phyloP scores from a whole-genome alignment of 2,329 filamentous ascomycete species.

The Blastomyces percursus region DNA sequence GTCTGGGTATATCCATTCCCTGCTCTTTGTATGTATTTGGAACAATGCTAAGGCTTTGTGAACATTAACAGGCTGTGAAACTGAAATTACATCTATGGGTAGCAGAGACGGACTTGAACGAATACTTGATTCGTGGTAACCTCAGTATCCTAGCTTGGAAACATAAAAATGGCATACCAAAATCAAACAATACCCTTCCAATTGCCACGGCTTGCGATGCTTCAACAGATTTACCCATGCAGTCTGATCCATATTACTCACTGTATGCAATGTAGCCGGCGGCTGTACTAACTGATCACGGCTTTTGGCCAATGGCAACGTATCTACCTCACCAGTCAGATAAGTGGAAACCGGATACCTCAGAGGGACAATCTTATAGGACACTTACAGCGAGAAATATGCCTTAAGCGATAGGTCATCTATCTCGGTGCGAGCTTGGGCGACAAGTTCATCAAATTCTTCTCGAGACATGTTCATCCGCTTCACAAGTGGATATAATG shows the following conservation, averaged over 20 bases:
- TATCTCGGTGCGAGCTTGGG: slow-evolving; percentile 30
- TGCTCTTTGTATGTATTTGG: neutral
- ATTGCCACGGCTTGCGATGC: neutral
- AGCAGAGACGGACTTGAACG: neutral
- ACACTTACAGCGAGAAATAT: slow-evolving; percentile 37
- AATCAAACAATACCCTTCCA: neutral
- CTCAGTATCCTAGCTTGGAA: neutral
- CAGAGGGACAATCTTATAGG: neutral
- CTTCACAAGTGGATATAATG: slow-evolving; percentile 36
- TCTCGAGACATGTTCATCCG: slow-evolving; percentile 31
- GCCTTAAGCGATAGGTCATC: slow-evolving; percentile 29
- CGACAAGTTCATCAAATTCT: slow-evolving; percentile 29
- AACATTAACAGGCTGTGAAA: neutral
- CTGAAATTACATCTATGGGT: neutral
- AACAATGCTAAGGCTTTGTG: neutral
- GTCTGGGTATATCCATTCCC: neutral
- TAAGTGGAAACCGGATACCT: neutral
- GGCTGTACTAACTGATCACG: slow-evolving; percentile 9
- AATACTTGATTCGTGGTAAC: neutral
- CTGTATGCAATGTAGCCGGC: neutral
- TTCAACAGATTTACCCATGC: neutral
- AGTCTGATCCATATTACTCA: neutral
- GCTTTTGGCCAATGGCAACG: slow-evolving; percentile 34
- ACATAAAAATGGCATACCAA: neutral
- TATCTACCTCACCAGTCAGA: slow-evolving; percentile 26